Evolutionary conservation across 164 flowering plant genomes (phyloP), one percentile per base, ranked within the genome.

Genomic region (Echeveria elegans): DNA sequence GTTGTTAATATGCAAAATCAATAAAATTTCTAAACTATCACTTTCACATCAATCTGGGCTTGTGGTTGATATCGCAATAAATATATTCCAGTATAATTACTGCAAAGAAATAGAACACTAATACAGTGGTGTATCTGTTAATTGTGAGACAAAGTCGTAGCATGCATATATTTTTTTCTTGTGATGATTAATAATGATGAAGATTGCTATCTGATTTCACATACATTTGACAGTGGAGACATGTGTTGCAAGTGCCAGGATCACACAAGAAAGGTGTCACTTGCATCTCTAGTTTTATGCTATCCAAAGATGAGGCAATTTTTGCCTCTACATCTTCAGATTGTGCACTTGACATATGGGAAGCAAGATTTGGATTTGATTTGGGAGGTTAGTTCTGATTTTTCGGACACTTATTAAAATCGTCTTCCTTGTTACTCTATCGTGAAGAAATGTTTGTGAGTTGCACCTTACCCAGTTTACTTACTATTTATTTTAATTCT

Each of bases 291-390:
- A 88, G 85, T 64, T 74, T 82, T 63, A 74, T 87, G 86, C 50
- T 87, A 72, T 89, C 92, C 69, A 65, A 80, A 64, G 75, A 69
- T 48, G 84, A 82, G 62, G 88, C 86, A 29, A 48, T 91, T 7
- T 84, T 89, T 74, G 96, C 92, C 47, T 88, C 97, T 45, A 78
- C 92, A 68, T 86, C 96, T 71, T 94, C 97, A 61, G 99, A 94
- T 84, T 83, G 93, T 48, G 66, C 78, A 31, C 88, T 89, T 69
- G 65, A 69, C 76, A 67, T 91, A 37, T 89, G 97, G 93, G 93
- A 86, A 71, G 31, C 89, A 48, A 63, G 68, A 38, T 72, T 94
- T 63, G 90, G 94, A 41, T 78, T 81, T 14, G 63, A 67, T 40
- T 28, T 47, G 64, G 86, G 75, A 79, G 96, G 99, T 94, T 63